Evolutionary conservation across 768 basidiomycete genomes (phyloP).

Genomic region (Rhodosporidiobolus sp.): DNA sequence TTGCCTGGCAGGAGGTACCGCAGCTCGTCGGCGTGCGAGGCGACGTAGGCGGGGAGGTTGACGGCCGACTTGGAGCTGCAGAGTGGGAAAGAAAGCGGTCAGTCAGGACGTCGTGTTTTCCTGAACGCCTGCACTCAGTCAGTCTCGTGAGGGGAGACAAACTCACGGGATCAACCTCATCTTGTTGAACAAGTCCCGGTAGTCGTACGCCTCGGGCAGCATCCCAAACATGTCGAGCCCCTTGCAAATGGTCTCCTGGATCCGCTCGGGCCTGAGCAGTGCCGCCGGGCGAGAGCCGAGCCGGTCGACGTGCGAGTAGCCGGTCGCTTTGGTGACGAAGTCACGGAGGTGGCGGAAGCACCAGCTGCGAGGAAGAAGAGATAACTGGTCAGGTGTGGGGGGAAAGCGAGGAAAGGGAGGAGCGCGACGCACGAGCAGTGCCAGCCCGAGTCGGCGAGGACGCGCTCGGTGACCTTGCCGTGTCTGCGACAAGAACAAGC

Average conservation of each 20-base stretch:
- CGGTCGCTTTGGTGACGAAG: constrained; percentile 56
- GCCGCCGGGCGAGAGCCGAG: constrained; percentile 54
- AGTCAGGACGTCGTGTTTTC: not conserved
- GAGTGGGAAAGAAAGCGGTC: not conserved
- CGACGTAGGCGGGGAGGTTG: constrained; percentile 22
- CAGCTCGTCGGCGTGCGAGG: constrained; percentile 14
- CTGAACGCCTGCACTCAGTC: not conserved
- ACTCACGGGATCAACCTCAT: constrained; percentile 43
- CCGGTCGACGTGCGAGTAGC: constrained; percentile 64
- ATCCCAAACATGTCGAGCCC: constrained; percentile 65
- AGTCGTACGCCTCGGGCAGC: constrained; percentile 57
- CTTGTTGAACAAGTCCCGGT: constrained; percentile 48
- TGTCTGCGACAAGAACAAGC: constrained; percentile 4
- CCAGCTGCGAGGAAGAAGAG: constrained; percentile 50
- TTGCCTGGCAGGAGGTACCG: constrained; percentile 30
- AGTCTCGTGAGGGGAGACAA: not conserved
- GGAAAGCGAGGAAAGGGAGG: not conserved
- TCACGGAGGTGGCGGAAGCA: constrained; percentile 63
- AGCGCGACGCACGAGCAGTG: constrained; percentile 52
- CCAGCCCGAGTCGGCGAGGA: constrained; percentile 66
- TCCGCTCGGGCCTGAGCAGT: constrained; percentile 56
- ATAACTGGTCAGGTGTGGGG: not conserved
- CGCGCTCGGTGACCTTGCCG: constrained; percentile 40
- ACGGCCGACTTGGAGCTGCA: constrained; percentile 18
- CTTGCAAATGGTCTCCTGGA: constrained; percentile 60